Evolutionary conservation across 1,139 yeast genomes (phyloP).

Genomic region (Debaryomyces sp.): DNA sequence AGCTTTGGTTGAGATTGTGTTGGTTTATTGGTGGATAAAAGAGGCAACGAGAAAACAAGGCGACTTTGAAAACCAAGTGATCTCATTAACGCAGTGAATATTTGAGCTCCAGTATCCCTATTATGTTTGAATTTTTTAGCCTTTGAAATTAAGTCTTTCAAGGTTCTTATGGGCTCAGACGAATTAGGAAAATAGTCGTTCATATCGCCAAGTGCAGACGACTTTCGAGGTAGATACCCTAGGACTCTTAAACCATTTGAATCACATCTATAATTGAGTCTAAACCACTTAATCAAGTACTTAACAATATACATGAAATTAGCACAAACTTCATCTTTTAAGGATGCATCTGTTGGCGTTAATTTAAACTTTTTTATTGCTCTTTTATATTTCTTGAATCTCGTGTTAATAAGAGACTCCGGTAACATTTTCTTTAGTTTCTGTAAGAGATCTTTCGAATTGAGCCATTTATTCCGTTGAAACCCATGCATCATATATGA

Average conservation of each 20-base stretch:
- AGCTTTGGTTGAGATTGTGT: slow-evolving; percentile 27
- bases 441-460: slow-evolving; percentile 22
- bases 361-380: slow-evolving; percentile 9
- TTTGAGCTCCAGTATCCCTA: slow-evolving; percentile 41
- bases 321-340: slow-evolving; percentile 19
- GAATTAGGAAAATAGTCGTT: slow-evolving; percentile 25
- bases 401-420: slow-evolving; percentile 18
- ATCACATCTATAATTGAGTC: slow-evolving; percentile 36
- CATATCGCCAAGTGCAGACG: background rate
- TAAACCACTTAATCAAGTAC: slow-evolving; percentile 41
- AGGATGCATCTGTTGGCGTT: background rate
- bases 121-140: slow-evolving; percentile 34
- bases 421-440: slow-evolving; percentile 32
- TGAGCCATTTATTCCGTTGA: slow-evolving; percentile 28
- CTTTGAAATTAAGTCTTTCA: slow-evolving; percentile 18
- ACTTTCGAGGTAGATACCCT: slow-evolving; percentile 28
- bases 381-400: slow-evolving; percentile 21
- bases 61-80: slow-evolving; percentile 37
- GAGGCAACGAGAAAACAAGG: slow-evolving; percentile 38
- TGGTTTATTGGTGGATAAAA: slow-evolving; percentile 21
- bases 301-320: slow-evolving; percentile 35
- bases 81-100: slow-evolving; percentile 36
- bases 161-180: slow-evolving; percentile 18
- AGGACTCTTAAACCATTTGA: slow-evolving; percentile 39
- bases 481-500: slow-evolving; percentile 28